Conservation (phyloP, 805 yeast genomes). For the Ogataea trehalophila region DNA sequence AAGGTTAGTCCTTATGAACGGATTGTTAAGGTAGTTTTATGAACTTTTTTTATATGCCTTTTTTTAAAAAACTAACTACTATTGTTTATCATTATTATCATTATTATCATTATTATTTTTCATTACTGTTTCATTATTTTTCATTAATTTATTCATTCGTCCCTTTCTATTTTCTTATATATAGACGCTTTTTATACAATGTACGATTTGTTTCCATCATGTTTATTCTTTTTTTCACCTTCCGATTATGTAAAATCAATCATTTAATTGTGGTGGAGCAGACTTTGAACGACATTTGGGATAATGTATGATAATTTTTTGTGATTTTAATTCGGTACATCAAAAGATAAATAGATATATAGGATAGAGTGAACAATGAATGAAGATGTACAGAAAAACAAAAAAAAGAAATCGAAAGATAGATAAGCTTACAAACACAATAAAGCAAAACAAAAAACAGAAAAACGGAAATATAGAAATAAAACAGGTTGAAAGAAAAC, state of each 20-base stretch:
- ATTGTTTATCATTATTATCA: background rate
- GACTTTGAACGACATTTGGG: too few relatives aligned
- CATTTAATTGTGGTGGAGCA: too few relatives aligned
- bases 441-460: background rate
- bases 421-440: too few relatives aligned
- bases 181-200: background rate
- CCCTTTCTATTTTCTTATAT: background rate
- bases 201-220: too few relatives aligned
- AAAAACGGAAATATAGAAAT: background rate
- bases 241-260: too few relatives aligned
- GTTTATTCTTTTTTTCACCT: too few relatives aligned
- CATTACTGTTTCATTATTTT: background rate
- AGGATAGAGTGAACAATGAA: too few relatives aligned
- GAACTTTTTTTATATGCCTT: slow-evolving; percentile 8
- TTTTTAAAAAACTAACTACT: background rate
- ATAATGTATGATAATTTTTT: too few relatives aligned
- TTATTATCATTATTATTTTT: background rate
- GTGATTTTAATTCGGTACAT: too few relatives aligned
- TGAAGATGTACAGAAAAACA: too few relatives aligned
- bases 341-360: too few relatives aligned
- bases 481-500: background rate
- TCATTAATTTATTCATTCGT: background rate
- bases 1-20: slow-evolving; percentile 44
- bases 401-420: too few relatives aligned
- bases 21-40: slow-evolving; percentile 54